phyloP scores from a whole-genome alignment of 2,329 filamentous ascomycete species.

The Phialophora verrucosa region DNA sequence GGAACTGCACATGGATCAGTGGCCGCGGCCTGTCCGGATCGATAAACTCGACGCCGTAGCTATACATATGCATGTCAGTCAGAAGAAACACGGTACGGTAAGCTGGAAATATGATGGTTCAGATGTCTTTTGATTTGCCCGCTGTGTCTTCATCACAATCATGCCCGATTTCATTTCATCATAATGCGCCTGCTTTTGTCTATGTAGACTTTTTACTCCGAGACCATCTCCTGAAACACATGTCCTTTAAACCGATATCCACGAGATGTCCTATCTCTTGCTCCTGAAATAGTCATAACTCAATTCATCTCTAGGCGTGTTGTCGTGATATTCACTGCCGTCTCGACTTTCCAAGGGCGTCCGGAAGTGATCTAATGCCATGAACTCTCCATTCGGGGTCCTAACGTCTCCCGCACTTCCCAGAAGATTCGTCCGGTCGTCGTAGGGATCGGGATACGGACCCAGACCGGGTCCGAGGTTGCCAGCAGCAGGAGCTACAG shows the following conservation, averaged over 20 bases:
- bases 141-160: neutral
- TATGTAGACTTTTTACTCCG: neutral
- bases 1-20: no score
- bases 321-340: slow-evolving; percentile 14
- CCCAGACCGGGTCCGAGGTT: slow-evolving; percentile 26
- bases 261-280: slow-evolving; percentile 8
- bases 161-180: slow-evolving; percentile 3
- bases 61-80: neutral
- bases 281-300: slow-evolving; percentile 34
- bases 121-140: neutral
- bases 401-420: slow-evolving; percentile 28
- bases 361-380: slow-evolving; percentile 35
- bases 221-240: neutral
- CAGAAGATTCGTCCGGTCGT: slow-evolving; percentile 36
- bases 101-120: neutral
- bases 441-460: slow-evolving; percentile 34
- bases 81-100: neutral
- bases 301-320: slow-evolving; percentile 22
- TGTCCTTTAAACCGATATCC: neutral
- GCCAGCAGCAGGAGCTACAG: slow-evolving; percentile 11
- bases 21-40: no score
- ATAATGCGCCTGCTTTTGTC: neutral
- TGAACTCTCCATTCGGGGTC: slow-evolving; percentile 38
- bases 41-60: neutral
- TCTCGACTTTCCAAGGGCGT: slow-evolving; percentile 20